Conservation (phyloP, 305 asterid species). For the Fraxinus latifolia region DNA sequence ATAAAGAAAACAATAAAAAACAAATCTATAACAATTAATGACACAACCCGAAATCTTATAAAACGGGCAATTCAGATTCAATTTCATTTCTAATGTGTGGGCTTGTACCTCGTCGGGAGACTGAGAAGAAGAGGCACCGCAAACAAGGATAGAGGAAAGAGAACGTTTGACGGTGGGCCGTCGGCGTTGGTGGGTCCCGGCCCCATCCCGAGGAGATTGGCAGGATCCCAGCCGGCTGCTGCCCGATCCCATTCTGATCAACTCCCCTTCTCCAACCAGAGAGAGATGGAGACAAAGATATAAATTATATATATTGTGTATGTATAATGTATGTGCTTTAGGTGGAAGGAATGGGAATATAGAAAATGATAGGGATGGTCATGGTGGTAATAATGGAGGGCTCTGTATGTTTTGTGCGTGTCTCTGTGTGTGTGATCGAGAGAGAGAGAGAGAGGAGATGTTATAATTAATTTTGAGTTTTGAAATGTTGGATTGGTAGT, state of each 20-base stretch:
- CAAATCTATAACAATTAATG: background rate
- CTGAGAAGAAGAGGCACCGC: slow-evolving; percentile 42
- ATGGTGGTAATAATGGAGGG: slow-evolving; percentile 25
- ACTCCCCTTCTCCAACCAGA: slow-evolving; percentile 27
- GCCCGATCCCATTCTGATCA: slow-evolving; percentile 47
- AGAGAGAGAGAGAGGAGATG: slow-evolving; percentile 19
- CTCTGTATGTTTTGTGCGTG: slow-evolving; percentile 2
- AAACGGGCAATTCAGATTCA: background rate
- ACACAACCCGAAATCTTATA: background rate
- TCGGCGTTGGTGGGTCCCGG: slow-evolving; percentile 27
- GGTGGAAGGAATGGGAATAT: slow-evolving; percentile 24
- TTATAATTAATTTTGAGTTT: slow-evolving; percentile 7
- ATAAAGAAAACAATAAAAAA: background rate
- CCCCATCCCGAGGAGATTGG: slow-evolving; percentile 25
- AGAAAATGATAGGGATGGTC: slow-evolving; percentile 24
- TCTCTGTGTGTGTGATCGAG: slow-evolving; percentile 19
- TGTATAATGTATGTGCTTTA: slow-evolving; percentile 18
- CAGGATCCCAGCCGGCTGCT: slow-evolving; percentile 44
- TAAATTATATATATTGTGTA: background rate
- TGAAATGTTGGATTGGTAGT: background rate
- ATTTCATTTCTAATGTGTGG: background rate
- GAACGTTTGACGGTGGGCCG: slow-evolving; percentile 35
- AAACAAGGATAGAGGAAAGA: slow-evolving; percentile 41
- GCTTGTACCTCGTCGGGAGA: slow-evolving; percentile 25
- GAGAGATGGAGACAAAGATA: slow-evolving; percentile 18